Percentiles rank a stretch among this genome's conserved stretches.
Conservation (phyloP, 768 basidiomycete species). For the Boletellus ananiceps region DNA sequence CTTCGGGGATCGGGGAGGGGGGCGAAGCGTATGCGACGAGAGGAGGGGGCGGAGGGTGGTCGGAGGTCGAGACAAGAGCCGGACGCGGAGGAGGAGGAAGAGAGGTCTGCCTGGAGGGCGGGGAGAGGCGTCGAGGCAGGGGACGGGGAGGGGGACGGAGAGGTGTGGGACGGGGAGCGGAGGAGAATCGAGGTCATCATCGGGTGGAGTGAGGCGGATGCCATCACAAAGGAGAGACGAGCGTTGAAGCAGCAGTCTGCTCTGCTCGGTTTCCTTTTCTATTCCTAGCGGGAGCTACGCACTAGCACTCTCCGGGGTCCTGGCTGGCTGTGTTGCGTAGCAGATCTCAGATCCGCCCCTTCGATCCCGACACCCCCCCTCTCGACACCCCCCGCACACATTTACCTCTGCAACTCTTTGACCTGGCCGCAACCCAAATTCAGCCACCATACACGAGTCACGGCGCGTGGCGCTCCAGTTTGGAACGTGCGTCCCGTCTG, state of each 20-base stretch:
- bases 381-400: not conserved
- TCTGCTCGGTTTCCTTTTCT: constrained; percentile 11
- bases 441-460: too few species aligned
- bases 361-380: not conserved
- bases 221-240: constrained; percentile 4
- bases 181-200: constrained; percentile 25
- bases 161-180: constrained; percentile 6
- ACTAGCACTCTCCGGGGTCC: constrained; percentile 20
- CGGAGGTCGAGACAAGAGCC: constrained; percentile 17
- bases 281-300: not conserved
- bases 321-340: constrained; percentile 13
- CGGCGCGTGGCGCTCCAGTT: too few species aligned
- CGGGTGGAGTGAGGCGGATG: constrained; percentile 3
- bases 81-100: constrained; percentile 19
- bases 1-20: constrained; percentile 77
- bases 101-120: constrained; percentile 10
- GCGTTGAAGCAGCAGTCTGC: not conserved
- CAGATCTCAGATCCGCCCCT: constrained; percentile 15
- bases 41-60: constrained; percentile 8
- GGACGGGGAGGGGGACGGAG: constrained; percentile 10
- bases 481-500: too few species aligned
- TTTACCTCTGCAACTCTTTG: not conserved
- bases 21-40: constrained; percentile 66
- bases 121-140: constrained; percentile 11
- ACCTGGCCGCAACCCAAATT: too few species aligned